Evolutionary conservation across 441 rosid species (phyloP).

Genomic region (Pelargonium cotyledonis): DNA sequence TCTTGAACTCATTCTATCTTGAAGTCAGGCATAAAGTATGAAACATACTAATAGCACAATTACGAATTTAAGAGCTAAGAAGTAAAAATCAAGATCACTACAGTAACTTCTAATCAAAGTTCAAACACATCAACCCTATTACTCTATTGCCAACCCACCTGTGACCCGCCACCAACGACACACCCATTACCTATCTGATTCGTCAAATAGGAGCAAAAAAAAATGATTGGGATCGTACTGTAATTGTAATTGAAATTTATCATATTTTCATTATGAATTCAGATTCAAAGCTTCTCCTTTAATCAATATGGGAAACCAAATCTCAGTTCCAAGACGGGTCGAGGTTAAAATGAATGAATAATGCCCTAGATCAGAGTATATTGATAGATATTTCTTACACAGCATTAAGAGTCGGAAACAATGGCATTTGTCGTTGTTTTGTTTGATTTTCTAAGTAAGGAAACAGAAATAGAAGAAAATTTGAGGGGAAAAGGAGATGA

Average conservation of each 20-base stretch:
- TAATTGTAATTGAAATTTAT: neutral
- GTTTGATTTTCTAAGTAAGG: neutral
- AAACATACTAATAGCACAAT: too few species aligned
- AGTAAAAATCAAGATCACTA: too few species aligned
- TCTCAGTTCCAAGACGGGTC: neutral
- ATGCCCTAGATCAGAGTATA: neutral
- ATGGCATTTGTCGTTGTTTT: neutral
- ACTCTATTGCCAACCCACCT: neutral
- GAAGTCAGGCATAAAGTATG: too few species aligned
- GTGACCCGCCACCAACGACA: neutral
- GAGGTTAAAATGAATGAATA: neutral
- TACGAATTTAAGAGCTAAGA: too few species aligned
- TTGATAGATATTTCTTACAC: neutral
- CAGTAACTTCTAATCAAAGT: neutral
- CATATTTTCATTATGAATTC: neutral
- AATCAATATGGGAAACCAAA: neutral
- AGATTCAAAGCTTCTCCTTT: neutral
- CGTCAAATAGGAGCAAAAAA: neutral
- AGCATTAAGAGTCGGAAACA: neutral
- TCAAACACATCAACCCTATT: neutral
- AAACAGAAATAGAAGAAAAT: neutral
- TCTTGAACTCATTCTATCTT: too few species aligned
- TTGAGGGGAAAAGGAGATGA: neutral
- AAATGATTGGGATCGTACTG: neutral
- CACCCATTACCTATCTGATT: neutral